Base-by-base conservation (phyloP, 768 basidiomycete genomes). In the Kwoniella bestiolae region DNA sequence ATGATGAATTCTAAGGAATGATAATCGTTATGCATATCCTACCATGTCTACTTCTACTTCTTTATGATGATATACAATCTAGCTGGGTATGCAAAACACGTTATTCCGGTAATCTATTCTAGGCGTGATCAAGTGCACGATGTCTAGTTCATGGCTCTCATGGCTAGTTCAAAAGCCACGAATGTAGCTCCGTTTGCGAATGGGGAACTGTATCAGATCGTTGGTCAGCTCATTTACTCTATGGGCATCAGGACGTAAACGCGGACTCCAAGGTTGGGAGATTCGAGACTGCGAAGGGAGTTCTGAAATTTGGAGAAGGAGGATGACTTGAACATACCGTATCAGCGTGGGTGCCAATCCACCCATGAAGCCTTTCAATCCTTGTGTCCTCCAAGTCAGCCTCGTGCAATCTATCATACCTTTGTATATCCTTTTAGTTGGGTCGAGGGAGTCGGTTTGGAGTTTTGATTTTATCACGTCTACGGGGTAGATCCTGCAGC, bases 121-220 rank as follows among this genome's bases (percentile, higher is more conserved):
- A 14, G 38, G 11, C 35, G 12, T 38, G 18, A 5, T 38, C 12
- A 38, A 38, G 1, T 3, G 35, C 18, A 12, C 11, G 5, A 12
- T 35, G 12, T 18, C 35, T 63, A 75, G 12, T 59, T 55, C 67
- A 83, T 68, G 7, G 77, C 78, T 53, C 93, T 86, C 82, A 87
- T 92, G 47, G 91, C 92, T 83, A 97, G 85, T 84, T 98, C 95
- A 75, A 94, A 97, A 0, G 92, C 94, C 62, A 95, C 86, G 85
- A 97, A 98, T 0, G 95, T 98, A 1, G 92, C 92, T 21, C 94
- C 95, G 72, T 97, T 98, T 11, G 94, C 94, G 74, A 96, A 95
- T 0, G 94, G 94, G 2, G 92, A 94, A 73, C 92, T 94, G 58
- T 18, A 47, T 63, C 2, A 21, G 26, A n/a, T n/a, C n/a, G n/a